Percentiles rank a stretch among this genome's conserved stretches.
phyloP scores from a whole-genome alignment of 1,284 basidiomycete species.

The Microbotryum saponariae region DNA sequence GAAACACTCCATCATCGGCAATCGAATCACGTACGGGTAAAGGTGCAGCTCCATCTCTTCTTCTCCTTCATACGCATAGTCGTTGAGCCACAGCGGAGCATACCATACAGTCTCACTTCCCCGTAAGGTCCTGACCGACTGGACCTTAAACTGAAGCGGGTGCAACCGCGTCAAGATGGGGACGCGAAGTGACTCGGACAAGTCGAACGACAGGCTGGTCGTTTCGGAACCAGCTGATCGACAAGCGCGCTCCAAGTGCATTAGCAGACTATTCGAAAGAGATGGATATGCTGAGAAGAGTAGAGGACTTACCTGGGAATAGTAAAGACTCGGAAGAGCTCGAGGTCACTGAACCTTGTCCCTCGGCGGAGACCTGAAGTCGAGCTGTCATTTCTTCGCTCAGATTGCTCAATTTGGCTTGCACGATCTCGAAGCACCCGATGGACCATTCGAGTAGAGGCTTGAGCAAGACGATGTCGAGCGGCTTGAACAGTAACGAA shows the following conservation, averaged over 20 bases:
- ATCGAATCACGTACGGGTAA: background rate
- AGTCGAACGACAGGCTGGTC: background rate
- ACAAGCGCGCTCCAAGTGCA: background rate
- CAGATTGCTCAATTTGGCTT: background rate
- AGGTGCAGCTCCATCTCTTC: background rate
- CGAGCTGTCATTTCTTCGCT: background rate
- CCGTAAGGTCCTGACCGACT: background rate
- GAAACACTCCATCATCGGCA: background rate
- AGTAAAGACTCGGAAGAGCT: background rate
- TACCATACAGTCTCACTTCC: background rate
- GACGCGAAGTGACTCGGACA: background rate
- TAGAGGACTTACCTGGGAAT: background rate
- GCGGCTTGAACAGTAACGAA: constrained; percentile 29
- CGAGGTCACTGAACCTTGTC: background rate
- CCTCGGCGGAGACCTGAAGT: background rate
- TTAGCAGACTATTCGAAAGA: constrained; percentile 2
- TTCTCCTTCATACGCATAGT: background rate
- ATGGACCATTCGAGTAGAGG: constrained; percentile 17
- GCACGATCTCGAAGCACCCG: constrained; percentile 11
- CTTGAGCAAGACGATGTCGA: constrained; percentile 1
- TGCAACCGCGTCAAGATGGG: background rate
- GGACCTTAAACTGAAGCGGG: background rate
- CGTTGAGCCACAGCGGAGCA: background rate
- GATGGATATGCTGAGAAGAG: background rate
- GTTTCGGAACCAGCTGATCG: background rate